These are phyloP conservation scores for Dendrothele bispora DNA, from an alignment of 768 basidiomycete genomes.

Conservation along the genomic window DNA sequence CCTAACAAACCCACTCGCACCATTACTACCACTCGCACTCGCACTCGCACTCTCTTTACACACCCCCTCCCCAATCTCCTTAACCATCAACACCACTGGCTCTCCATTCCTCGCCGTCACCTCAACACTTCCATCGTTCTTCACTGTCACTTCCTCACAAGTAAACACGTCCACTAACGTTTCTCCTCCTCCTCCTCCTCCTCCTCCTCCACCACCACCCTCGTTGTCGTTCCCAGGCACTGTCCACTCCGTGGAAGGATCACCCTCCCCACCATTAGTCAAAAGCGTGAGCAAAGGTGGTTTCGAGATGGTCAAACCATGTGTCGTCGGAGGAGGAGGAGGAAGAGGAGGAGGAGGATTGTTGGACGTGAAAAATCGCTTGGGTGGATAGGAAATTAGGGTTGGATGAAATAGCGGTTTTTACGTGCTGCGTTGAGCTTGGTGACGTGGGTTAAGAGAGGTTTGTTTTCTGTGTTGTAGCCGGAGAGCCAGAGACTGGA, in stretches of 20 bases:
- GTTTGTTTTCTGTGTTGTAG: conserved; percentile 48
- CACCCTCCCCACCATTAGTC: conserved; percentile 48
- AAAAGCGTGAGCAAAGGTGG: conserved; percentile 55
- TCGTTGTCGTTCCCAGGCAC: conserved; percentile 15
- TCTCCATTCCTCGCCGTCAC: conserved; percentile 40
- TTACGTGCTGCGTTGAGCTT: conserved; percentile 55
- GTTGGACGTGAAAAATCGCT: conserved; percentile 45
- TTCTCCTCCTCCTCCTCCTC: conserved; percentile 40
- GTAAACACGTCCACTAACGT: conserved; percentile 53
- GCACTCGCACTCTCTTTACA: conserved; percentile 7
- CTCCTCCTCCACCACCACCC: too few species aligned
- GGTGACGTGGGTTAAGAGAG: conserved; percentile 43
- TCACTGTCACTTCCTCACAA: conserved; percentile 39
- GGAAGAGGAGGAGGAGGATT: too few species aligned
- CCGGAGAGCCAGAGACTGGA: conserved; percentile 59
- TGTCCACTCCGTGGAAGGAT: conserved; percentile 18
- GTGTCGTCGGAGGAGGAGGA: conserved; percentile 32
- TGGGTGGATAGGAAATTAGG: conserved; percentile 47
- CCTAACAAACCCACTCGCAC: not conserved
- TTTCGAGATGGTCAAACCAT: conserved; percentile 51
- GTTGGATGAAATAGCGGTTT: conserved; percentile 42
- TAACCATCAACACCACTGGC: conserved; percentile 38
- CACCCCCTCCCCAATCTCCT: conserved; percentile 16
- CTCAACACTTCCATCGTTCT: conserved; percentile 40
- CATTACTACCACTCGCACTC: too few species aligned